Percentiles rank a stretch among this genome's conserved stretches.
These are phyloP conservation scores for Arthrobotrys megalospora DNA, from an alignment of 2,329 filamentous ascomycete genomes.

Conservation along the genomic window DNA sequence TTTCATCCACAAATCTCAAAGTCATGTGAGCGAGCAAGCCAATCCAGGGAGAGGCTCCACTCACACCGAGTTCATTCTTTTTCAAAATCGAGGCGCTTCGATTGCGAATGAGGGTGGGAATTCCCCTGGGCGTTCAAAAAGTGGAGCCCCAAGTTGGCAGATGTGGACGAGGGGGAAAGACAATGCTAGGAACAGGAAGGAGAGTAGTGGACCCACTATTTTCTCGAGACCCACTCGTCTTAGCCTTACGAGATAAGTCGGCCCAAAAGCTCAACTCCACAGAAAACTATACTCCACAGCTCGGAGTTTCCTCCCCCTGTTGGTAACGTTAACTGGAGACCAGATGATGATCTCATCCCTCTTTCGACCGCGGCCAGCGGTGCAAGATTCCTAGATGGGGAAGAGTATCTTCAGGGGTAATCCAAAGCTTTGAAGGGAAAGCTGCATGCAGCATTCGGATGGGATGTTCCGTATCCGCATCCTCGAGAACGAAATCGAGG, in stretches of 20 bases:
- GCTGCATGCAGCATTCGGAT: slow-evolving; percentile 12
- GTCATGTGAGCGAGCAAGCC: slow-evolving; percentile 26
- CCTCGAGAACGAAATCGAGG: background rate
- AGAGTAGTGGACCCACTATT: slow-evolving; percentile 7
- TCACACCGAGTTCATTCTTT: slow-evolving; percentile 1
- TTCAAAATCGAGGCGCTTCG: slow-evolving; percentile 47
- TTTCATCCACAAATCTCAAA: slow-evolving; percentile 17
- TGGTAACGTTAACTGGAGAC: slow-evolving; percentile 30
- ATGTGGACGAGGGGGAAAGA: slow-evolving; percentile 18
- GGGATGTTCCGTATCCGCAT: slow-evolving; percentile 15
- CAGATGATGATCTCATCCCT: slow-evolving; percentile 51
- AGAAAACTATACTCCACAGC: slow-evolving; percentile 33
- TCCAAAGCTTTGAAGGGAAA: slow-evolving; percentile 8
- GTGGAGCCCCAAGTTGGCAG: slow-evolving; percentile 23
- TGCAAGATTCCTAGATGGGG: slow-evolving; percentile 27
- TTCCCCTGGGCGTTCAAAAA: slow-evolving; percentile 26
- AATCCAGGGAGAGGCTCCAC: slow-evolving; percentile 30
- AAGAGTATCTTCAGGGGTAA: slow-evolving; percentile 41
- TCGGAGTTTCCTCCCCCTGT: slow-evolving; percentile 26
- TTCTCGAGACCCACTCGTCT: slow-evolving; percentile 11
- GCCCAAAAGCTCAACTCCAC: slow-evolving; percentile 19
- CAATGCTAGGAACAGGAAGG: slow-evolving; percentile 24
- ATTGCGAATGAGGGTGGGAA: slow-evolving; percentile 54
- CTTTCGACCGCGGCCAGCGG: slow-evolving; percentile 15
- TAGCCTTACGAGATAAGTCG: slow-evolving; percentile 46